Evolutionary conservation across 2,329 filamentous ascomycete species (phyloP), one percentile per base, ranked within the genome.

Genomic region (Venturia effusa): DNA sequence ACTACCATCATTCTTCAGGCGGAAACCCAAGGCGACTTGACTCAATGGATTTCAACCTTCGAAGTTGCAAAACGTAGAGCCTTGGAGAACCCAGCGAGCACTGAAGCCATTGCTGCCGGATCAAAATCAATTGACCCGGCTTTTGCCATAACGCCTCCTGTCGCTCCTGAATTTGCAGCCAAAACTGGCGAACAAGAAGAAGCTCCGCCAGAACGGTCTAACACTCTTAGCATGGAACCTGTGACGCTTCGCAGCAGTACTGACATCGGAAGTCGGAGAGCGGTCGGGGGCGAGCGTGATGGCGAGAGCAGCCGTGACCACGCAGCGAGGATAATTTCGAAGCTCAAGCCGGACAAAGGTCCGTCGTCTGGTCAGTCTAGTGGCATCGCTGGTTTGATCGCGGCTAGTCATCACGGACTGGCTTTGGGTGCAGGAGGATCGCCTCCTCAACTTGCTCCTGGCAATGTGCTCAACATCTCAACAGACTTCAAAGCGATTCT

Each of bases 41-140:
- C 89, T 65, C 90, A 96, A 70, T 99, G 94, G 94, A 86, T 99
- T 64, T 86, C 90, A 67, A 87, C 93, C 0, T 97, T 99, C 69
- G 93, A 99, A 69, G 85, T 92, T 19, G 92, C 93, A 62, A 99
- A 99, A 77, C 90, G 92, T 69, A 91, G 88, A 72, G 93, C 93
- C 0, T 84, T 99, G 59, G 90, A 97, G 72, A 88, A 85, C 68
- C 84, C 84, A 3, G 78, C 79, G 17, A 81, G 81, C 45, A 68
- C 72, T 34, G 70, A 77, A 5, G 74, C 76, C 19, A 75, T 76
- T n/a, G 75, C 75, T 34, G 77, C 79, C 32, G 67, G 64, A 17
- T 66, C 74, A 5, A 74, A 74, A 4, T 75, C 77, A 32, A 77
- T 81, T 54, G 84, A 86, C 69, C 87, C 92, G 62, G 94, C 94